phyloP scores from a whole-genome alignment of 73 alveolate genomes.

The Paramecium octaurelia region DNA sequence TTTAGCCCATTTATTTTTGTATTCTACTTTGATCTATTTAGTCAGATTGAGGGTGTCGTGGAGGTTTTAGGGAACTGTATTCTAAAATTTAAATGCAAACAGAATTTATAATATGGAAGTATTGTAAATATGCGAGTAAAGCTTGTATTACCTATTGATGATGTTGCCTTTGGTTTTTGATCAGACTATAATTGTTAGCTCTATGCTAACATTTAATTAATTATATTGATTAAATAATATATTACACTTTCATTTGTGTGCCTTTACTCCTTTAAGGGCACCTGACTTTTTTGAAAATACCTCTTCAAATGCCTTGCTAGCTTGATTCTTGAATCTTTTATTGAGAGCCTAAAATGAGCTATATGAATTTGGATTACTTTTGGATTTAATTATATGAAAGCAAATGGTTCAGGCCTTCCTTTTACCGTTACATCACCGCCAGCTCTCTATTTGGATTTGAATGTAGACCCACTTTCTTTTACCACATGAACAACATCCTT shows the following conservation, averaged over 20 bases:
- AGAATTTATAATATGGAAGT: not conserved
- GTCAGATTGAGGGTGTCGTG: slow-evolving; percentile 22
- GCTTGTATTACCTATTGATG: not conserved
- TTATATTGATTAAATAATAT: not conserved
- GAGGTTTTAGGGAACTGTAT: slow-evolving; percentile 21
- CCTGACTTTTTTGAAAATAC: slow-evolving; percentile 46
- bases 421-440: slow-evolving; percentile 58
- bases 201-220: not conserved
- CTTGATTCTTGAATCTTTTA: slow-evolving; percentile 53
- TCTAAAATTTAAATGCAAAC: slow-evolving; percentile 5
- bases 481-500: slow-evolving; percentile 45
- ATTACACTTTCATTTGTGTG: slow-evolving; percentile 14
- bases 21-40: not conserved
- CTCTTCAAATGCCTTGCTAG: slow-evolving; percentile 55
- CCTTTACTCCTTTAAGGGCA: slow-evolving; percentile 56
- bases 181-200: slow-evolving; percentile 23
- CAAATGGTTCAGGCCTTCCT: slow-evolving; percentile 66
- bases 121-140: not conserved
- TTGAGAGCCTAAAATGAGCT: slow-evolving; percentile 38
- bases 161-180: not conserved
- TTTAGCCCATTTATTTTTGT: not conserved
- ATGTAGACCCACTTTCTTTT: slow-evolving; percentile 52
- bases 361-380: not conserved
- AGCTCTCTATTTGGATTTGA: slow-evolving; percentile 45
- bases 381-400: slow-evolving; percentile 61